These are phyloP conservation scores for Trichoderma parareesei DNA, from an alignment of 495 filamentous ascomycete species.

Conservation along the genomic window DNA sequence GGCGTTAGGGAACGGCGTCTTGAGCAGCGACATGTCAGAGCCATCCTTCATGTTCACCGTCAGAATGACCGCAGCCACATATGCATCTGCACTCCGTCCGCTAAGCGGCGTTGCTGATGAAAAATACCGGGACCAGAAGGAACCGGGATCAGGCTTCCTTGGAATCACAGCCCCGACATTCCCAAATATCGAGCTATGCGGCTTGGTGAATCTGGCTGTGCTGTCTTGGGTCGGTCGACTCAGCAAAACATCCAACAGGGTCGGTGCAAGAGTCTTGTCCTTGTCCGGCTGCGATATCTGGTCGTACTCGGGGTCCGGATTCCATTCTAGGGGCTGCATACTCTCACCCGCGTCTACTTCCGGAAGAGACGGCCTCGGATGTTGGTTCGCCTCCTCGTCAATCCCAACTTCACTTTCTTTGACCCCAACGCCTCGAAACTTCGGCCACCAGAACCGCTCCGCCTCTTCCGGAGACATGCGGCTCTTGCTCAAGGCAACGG, in stretches of 20 bases:
- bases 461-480: slow-evolving; percentile 14
- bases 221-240: background rate
- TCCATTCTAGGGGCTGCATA: slow-evolving; percentile 17
- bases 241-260: background rate
- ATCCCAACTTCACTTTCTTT: background rate
- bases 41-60: background rate
- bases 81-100: background rate
- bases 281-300: background rate
- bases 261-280: background rate
- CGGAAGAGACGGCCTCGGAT: slow-evolving; percentile 10
- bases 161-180: background rate
- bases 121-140: no score
- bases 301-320: slow-evolving; percentile 12
- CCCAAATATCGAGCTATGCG: background rate
- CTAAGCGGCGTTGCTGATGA: background rate
- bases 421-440: background rate
- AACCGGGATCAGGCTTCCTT: background rate
- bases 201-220: background rate
- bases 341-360: background rate
- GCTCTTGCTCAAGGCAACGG: slow-evolving; percentile 12
- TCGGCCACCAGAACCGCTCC: slow-evolving; percentile 17
- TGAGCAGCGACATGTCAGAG: slow-evolving; percentile 12
- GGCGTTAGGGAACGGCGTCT: slow-evolving; percentile 17
- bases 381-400: background rate
- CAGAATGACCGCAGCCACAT: background rate